phyloP scores from a whole-genome alignment of 176 grass and related monocot species.

The Neostapfia colusana region DNA sequence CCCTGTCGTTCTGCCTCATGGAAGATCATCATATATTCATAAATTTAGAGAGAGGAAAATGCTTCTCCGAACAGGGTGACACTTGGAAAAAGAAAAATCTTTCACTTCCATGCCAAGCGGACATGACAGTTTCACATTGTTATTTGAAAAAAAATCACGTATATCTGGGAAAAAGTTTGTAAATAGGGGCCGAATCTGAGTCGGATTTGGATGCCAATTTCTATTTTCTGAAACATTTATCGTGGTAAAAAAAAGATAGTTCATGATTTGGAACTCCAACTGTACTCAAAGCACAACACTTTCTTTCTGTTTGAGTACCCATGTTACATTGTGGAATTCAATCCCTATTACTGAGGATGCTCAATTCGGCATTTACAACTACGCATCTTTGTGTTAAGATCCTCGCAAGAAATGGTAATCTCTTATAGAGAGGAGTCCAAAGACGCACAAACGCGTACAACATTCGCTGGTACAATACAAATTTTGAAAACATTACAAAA shows the following conservation, averaged over 20 bases:
- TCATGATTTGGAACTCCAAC: too few relatives aligned
- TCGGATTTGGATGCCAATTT: neutral
- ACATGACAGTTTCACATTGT: neutral
- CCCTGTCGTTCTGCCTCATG: neutral
- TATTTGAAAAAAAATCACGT: neutral
- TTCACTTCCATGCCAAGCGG: neutral
- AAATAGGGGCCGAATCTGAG: neutral
- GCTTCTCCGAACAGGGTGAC: neutral
- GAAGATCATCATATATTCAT: neutral
- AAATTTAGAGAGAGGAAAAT: neutral
- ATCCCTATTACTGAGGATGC: neutral
- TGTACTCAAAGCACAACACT: too few relatives aligned
- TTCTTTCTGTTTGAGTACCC: too few relatives aligned
- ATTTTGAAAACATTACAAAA: neutral
- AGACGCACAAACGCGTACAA: neutral
- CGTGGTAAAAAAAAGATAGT: too few relatives aligned
- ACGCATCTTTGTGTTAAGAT: too few relatives aligned
- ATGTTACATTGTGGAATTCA: neutral
- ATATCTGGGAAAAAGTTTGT: too few relatives aligned
- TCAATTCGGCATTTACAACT: neutral
- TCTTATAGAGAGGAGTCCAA: neutral
- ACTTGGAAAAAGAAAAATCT: neutral
- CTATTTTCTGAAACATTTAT: neutral
- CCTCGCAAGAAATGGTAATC: neutral
- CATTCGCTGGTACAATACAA: neutral